phyloP scores from a whole-genome alignment of 495 filamentous ascomycete genomes.

The Lophium mytilinum region DNA sequence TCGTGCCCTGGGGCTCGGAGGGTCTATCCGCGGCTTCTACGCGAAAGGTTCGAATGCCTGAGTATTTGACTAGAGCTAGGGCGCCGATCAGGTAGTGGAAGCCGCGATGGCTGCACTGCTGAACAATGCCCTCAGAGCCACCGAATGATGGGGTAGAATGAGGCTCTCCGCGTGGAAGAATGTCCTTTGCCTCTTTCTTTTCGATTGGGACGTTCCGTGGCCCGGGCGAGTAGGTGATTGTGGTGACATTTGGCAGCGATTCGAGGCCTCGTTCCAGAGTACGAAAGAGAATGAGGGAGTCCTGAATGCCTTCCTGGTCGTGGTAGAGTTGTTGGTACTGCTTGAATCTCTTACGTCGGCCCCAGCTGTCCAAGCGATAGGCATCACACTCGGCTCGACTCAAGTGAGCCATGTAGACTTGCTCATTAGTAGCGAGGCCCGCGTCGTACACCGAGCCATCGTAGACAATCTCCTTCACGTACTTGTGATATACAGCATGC shows the following conservation, averaged over 20 bases:
- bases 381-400: not conserved
- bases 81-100: conserved; percentile 19
- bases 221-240: conserved; percentile 13
- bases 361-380: not conserved
- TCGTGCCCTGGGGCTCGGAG: not conserved
- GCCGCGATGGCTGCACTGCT: conserved; percentile 4
- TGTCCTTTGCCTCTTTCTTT: conserved; percentile 6
- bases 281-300: conserved; percentile 3
- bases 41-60: conserved; percentile 8
- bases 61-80: conserved; percentile 4
- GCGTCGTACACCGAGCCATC: conserved; percentile 14
- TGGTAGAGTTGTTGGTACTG: conserved; percentile 14
- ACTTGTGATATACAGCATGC: conserved; percentile 10
- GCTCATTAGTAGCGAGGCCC: not conserved
- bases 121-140: no score
- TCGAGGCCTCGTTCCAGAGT: conserved; percentile 8
- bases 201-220: conserved; percentile 13
- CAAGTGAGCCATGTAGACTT: not conserved
- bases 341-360: conserved; percentile 1
- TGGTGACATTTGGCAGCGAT: conserved; percentile 13
- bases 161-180: conserved; percentile 9
- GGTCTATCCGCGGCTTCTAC: not conserved
- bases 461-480: conserved; percentile 20
- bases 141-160: not conserved
- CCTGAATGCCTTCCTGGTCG: conserved; percentile 16